Base-by-base conservation (phyloP, 108 stramenopile species). In the Nitzschia sp. region DNA sequence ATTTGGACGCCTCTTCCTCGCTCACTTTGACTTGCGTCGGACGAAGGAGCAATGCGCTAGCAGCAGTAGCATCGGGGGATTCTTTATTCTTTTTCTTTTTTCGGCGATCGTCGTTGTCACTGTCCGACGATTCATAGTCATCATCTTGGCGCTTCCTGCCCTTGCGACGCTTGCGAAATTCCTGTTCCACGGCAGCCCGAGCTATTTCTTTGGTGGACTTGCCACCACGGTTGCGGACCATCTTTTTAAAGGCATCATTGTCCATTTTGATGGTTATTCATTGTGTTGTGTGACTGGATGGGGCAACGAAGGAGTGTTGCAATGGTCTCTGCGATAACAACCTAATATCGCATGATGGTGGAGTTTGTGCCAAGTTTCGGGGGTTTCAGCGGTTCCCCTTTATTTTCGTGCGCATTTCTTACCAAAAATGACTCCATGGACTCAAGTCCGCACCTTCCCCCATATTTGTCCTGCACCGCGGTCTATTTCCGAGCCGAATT, bases 121-220 rank as follows among this genome's bases (percentile, higher is more conserved):
- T 61, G 17, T 76, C 78, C 4, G 49, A 24, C 34, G 55, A 61
- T 21, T 63, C 62, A 46, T 83, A 66, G 25, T 58, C 74, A 6
- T 65, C 78, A 49, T 56, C 17, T 47, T 49, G 46, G 28, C 75
- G 63, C 49, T 64, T 31, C 57, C 75, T 56, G 65, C 79, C 48
- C 58, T 72, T 72, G 65, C 74, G 55, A 26, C 72, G 76, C 21
- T 66, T 46, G 25, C 65, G 70, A 48, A 88, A 93, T 71, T 93
- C 92, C 24, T 73, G 54, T 74, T 93, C 87, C 28, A 93, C 92
- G 9, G 85, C 92, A 53, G 85, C 81, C 1, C 89, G 78, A 36
- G 92, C 92, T 33, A 93, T 88, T 71, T 89, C 83, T 63, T 83
- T 84, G 33, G 85, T 84, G 31, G 76, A 66, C 33, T 83, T 83